Percentiles rank a stretch among this genome's conserved stretches.
Conservation (phyloP, 768 basidiomycete species). For the Dentipellis fragilis region DNA sequence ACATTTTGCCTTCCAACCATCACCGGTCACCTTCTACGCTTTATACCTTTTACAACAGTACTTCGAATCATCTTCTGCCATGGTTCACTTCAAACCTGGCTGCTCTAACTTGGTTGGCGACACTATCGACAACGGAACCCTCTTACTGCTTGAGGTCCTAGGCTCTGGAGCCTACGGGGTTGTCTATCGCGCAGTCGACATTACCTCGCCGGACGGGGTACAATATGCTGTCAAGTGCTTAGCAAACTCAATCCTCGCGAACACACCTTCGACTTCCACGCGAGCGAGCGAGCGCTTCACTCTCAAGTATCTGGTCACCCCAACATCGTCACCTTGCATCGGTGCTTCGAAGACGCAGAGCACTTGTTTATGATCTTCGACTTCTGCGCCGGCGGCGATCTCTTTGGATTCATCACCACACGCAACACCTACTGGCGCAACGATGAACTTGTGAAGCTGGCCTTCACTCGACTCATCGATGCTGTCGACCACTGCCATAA, state of each 20-base stretch:
- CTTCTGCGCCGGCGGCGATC: slow-evolving; percentile 24
- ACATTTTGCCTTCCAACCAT: neutral
- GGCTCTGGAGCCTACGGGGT: slow-evolving; percentile 2
- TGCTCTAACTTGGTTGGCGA: neutral
- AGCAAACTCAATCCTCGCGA: neutral
- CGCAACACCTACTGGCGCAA: slow-evolving; percentile 26
- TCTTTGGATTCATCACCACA: slow-evolving; percentile 31
- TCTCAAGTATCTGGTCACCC: neutral
- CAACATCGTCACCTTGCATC: slow-evolving; percentile 7
- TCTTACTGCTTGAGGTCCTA: neutral
- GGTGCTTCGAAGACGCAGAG: slow-evolving; percentile 1
- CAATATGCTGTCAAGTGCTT: neutral
- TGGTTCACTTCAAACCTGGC: neutral
- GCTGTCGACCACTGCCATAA: slow-evolving; percentile 37
- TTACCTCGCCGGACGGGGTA: neutral
- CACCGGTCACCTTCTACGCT: neutral
- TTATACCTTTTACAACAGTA: neutral
- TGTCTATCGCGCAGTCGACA: neutral
- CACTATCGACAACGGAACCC: neutral
- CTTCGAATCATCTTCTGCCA: neutral
- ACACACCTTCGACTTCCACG: neutral
- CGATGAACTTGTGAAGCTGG: slow-evolving; percentile 31
- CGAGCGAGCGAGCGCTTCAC: slow-evolving; percentile 6
- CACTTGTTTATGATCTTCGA: slow-evolving; percentile 19
- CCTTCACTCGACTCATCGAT: slow-evolving; percentile 40